A percentile compares a stretch with the other conserved stretches of the same genome.
phyloP scores from a whole-genome alignment of 1,284 basidiomycete genomes.

The Cutaneotrichosporon sp. region DNA sequence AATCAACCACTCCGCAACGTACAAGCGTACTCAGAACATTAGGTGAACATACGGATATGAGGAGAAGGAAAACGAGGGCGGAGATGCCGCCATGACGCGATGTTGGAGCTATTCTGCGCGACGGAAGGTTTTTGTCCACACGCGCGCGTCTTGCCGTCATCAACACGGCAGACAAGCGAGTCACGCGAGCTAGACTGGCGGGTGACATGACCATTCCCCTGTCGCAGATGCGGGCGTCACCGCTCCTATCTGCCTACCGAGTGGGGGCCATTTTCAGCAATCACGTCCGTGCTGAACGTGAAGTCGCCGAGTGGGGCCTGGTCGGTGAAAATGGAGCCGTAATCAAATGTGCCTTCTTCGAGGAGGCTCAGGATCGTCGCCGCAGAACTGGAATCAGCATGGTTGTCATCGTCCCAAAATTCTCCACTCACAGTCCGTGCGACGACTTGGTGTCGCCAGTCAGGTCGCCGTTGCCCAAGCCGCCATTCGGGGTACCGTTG shows the following conservation, averaged over 20 bases:
- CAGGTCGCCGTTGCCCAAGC: slow-evolving; percentile 6
- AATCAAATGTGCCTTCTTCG: slow-evolving; percentile 53
- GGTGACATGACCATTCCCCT: background rate
- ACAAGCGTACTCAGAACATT: background rate
- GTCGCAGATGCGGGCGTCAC: too few relatives aligned
- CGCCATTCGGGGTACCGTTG: slow-evolving; percentile 6
- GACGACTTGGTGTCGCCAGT: background rate
- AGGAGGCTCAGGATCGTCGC: slow-evolving; percentile 51
- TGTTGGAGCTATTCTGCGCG: too few relatives aligned
- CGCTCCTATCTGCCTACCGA: background rate
- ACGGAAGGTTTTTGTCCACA: too few relatives aligned
- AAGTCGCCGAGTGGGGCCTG: slow-evolving; percentile 39
- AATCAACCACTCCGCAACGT: background rate
- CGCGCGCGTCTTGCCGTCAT: too few relatives aligned
- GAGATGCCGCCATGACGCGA: too few relatives aligned
- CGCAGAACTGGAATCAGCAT: slow-evolving; percentile 35
- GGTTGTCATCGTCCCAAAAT: background rate
- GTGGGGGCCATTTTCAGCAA: background rate
- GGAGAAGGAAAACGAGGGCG: background rate
- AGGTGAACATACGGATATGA: background rate
- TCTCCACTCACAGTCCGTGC: slow-evolving; percentile 14
- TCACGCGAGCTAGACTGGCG: background rate
- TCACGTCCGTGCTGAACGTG: slow-evolving; percentile 16
- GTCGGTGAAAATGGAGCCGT: slow-evolving; percentile 51
- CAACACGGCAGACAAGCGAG: background rate